These are phyloP conservation scores for Penicillium italicum DNA, from an alignment of 2,329 filamentous ascomycete species.

Conservation along the genomic window DNA sequence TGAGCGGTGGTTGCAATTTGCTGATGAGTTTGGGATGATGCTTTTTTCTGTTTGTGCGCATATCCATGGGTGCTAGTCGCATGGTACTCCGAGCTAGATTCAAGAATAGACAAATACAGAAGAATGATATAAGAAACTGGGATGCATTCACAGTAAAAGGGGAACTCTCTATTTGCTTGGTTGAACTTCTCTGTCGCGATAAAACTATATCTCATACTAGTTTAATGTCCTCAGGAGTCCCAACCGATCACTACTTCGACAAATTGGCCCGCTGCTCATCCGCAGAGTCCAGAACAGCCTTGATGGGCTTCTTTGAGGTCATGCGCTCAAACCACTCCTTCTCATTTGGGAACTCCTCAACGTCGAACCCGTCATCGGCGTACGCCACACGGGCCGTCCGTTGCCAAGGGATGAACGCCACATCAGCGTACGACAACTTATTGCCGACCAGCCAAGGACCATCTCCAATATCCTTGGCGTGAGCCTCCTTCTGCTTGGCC, in stretches of 20 bases:
- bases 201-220: not conserved
- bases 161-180: too few relatives aligned
- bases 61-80: conserved; percentile 27
- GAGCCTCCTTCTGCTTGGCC: conserved; percentile 20
- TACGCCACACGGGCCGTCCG: not conserved
- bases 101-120: not conserved
- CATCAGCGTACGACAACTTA: conserved; percentile 42
- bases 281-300: not conserved
- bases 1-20: conserved; percentile 49
- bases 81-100: not conserved
- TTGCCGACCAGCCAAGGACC: conserved; percentile 41
- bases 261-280: not conserved
- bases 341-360: conserved; percentile 6
- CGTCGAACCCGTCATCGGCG: conserved; percentile 4
- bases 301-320: conserved; percentile 5
- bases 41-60: conserved; percentile 43
- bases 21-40: conserved; percentile 56
- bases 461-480: not conserved
- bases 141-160: too few relatives aligned
- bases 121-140: not conserved
- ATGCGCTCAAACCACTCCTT: conserved; percentile 20
- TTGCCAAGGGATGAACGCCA: conserved; percentile 40
- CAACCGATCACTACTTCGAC: not conserved
- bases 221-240: too few relatives aligned
- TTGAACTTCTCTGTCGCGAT: not conserved